phyloP scores from a whole-genome alignment of 202 grass and related monocot species.

The Carex sylvatica region DNA sequence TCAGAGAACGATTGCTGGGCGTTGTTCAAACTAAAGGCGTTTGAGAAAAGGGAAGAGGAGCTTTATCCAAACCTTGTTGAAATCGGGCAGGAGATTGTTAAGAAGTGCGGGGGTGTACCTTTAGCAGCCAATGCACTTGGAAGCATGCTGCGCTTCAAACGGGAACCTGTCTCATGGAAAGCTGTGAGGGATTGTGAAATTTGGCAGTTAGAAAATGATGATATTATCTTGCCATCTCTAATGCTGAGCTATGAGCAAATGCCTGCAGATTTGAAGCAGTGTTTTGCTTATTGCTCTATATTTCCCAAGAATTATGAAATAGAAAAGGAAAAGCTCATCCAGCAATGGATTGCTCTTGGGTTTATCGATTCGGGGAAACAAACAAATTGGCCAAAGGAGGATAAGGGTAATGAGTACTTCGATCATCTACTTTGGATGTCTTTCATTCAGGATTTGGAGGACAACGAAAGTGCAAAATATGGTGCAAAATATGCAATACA shows the following conservation, averaged over 20 bases:
- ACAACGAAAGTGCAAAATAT: slow-evolving; percentile 36
- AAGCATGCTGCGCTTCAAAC: slow-evolving; percentile 55
- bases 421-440: slow-evolving; percentile 55
- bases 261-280: slow-evolving; percentile 41
- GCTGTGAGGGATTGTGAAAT: slow-evolving; percentile 39
- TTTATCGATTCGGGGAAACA: slow-evolving; percentile 36
- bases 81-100: slow-evolving; percentile 39
- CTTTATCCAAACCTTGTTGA: slow-evolving; percentile 29
- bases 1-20: slow-evolving; percentile 53
- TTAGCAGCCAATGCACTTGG: slow-evolving; percentile 60
- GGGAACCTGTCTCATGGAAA: slow-evolving; percentile 34
- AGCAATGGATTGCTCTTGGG: slow-evolving; percentile 57
- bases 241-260: slow-evolving; percentile 54
- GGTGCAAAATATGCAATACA: slow-evolving; percentile 51
- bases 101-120: slow-evolving; percentile 46
- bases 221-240: slow-evolving; percentile 45
- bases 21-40: slow-evolving; percentile 43
- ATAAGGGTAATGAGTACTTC: slow-evolving; percentile 43
- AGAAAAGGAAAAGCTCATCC: slow-evolving; percentile 46
- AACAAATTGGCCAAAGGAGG: slow-evolving; percentile 1
- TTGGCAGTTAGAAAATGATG: slow-evolving; percentile 42
- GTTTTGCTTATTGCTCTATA: slow-evolving; percentile 51
- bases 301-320: slow-evolving; percentile 50
- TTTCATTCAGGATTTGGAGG: slow-evolving; percentile 55
- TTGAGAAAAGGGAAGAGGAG: slow-evolving; percentile 36